Base-by-base conservation (phyloP, 352 stramenopile genomes). In the Pythium myriotylum region DNA sequence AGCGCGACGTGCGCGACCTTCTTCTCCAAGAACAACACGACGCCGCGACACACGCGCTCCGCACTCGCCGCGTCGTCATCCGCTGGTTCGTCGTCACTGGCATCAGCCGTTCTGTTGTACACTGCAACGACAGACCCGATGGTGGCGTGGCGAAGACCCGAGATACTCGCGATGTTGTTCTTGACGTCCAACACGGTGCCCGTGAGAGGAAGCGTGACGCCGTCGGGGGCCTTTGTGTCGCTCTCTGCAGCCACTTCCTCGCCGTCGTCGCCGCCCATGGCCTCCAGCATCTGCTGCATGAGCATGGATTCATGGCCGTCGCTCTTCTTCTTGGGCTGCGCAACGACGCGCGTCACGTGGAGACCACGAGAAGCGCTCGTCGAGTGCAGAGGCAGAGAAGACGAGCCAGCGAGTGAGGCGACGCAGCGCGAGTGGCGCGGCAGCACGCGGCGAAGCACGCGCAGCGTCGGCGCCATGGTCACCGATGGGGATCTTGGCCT, bases 261-360 rank as follows among this genome's bases (percentile, higher is more conserved):
- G 0, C 73, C 65, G 47, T 79, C 75, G 9, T 68, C 73, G 7
- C 82, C 60, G 56, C 72, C 62, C 69, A 88, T 81, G 55, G 82
- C 86, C 58, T 91, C 81, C 42, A 89, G 46, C 70, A 91, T 79
- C 49, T 91, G 81, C 73, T 91, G 81, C 56, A 76, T 77, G 33
- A 91, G 62, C 46, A 77, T 71, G 23, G 77, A 62, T 48, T 91
- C 81, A 23, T 69, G 84, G 43, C 72, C 68, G 24, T 91, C 81
- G 35, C 65, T 52, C 10, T 54, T 60, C 17, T 59, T 45, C 37
- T 59, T 74, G 35, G 51, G 37, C 45, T 68, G 53, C 29, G 45
- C 24, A 17, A 51, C 32, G 12, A 26, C 51, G 19, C 67, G 63
- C 22, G 70, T 63, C 39, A 39, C 39, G 47, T 59, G 61, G 29